Conservation (phyloP, 495 filamentous ascomycete genomes). For the Lepraria neglecta region DNA sequence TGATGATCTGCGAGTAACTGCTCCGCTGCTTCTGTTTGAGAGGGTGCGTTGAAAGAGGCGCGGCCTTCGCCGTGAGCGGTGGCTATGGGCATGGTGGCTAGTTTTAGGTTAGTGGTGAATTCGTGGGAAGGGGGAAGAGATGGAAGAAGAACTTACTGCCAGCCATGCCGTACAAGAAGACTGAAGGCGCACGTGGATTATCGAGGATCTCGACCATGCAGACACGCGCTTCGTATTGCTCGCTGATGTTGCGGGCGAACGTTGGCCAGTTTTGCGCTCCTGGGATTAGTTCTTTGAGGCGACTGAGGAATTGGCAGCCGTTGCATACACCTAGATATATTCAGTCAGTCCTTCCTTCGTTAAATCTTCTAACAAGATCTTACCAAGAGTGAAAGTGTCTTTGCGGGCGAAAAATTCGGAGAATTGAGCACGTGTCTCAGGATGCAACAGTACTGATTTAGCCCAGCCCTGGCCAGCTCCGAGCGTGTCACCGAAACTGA, state of each 20-base stretch:
- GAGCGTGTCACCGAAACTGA: conserved; percentile 94
- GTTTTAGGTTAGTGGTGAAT: neutral
- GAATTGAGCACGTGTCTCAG: conserved; percentile 69
- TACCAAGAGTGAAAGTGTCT: conserved; percentile 78
- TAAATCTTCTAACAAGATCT: neutral
- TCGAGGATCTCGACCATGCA: conserved; percentile 79
- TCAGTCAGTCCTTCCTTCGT: neutral
- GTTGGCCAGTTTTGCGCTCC: conserved; percentile 79
- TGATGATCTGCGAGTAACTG: conserved; percentile 56
- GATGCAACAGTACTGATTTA: conserved; percentile 82
- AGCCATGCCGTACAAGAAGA: conserved; percentile 91
- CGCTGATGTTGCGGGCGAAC: conserved; percentile 76
- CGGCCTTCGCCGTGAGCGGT: conserved; percentile 91
- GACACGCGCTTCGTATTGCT: conserved; percentile 89
- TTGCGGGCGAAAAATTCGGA: conserved; percentile 77
- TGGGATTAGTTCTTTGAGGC: conserved; percentile 77
- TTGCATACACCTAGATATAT: conserved; percentile 67
- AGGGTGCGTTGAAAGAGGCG: conserved; percentile 58
- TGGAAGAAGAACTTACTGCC: conserved; percentile 41
- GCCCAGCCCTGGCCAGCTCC: conserved; percentile 96
- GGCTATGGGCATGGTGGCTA: conserved; percentile 65
- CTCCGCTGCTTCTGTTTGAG: conserved; percentile 24
- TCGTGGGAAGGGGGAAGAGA: too few species aligned
- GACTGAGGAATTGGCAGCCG: conserved; percentile 89
- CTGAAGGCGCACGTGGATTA: conserved; percentile 55